Conservation (phyloP, 177 flowering plant species). For the Vitis hybrid region DNA sequence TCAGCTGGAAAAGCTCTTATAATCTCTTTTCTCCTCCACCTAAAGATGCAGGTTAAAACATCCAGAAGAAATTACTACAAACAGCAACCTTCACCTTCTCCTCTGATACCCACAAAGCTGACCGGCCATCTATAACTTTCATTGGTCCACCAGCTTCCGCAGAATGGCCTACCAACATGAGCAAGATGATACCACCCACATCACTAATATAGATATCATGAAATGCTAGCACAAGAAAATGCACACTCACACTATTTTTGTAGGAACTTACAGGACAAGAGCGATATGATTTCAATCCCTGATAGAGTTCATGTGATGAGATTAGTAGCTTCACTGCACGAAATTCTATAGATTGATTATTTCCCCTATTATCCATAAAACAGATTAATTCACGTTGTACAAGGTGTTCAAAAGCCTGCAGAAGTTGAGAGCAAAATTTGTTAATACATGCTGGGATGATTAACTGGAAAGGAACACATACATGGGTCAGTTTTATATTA, state of each 20-base stretch:
- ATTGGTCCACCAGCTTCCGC: conserved; percentile 35
- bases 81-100: not conserved
- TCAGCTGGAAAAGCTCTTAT: no score
- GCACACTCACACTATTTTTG: not conserved
- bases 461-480: not conserved
- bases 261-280: conserved; percentile 76
- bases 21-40: no score
- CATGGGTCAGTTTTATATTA: not conserved
- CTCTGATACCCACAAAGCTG: not conserved
- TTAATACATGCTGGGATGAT: not conserved
- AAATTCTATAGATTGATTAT: conserved; percentile 63
- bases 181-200: not conserved
- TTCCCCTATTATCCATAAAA: conserved; percentile 59
- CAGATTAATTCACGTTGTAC: conserved; percentile 61
- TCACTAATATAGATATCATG: not conserved
- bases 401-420: conserved; percentile 94
- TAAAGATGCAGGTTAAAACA: no score
- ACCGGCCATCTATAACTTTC: conserved; percentile 8
- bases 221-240: not conserved
- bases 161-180: conserved; percentile 43
- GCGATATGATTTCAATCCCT: conserved; percentile 54
- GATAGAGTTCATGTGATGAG: conserved; percentile 60
- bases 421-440: conserved; percentile 10
- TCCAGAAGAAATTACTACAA: not conserved
- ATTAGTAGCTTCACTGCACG: conserved; percentile 79